These are phyloP conservation scores for Trichosporon asahii DNA, from an alignment of 1,284 basidiomycete species.

Conservation along the genomic window DNA sequence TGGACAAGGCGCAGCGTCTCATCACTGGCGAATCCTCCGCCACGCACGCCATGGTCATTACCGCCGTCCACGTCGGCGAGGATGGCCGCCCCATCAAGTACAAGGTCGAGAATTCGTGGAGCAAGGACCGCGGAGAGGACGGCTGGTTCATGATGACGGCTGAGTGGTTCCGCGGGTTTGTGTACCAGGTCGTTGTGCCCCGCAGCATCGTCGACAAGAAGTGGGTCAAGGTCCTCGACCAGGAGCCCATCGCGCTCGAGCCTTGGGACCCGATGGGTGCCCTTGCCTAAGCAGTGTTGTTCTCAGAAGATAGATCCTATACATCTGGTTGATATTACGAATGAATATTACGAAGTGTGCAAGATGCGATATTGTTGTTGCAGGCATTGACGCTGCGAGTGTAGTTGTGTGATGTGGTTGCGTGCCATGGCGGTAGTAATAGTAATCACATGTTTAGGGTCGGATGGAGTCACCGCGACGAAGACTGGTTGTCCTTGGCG, in stretches of 20 bases:
- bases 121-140: constrained; percentile 71
- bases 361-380: neutral
- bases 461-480: neutral
- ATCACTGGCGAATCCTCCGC: constrained; percentile 70
- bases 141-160: constrained; percentile 92
- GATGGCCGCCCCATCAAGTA: constrained; percentile 75
- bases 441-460: neutral
- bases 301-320: constrained; percentile 4
- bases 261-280: constrained; percentile 86
- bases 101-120: constrained; percentile 96
- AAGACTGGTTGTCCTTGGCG: neutral
- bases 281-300: constrained; percentile 11
- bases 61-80: constrained; percentile 80
- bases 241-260: constrained; percentile 64
- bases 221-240: constrained; percentile 75
- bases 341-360: neutral
- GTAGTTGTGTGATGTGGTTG: neutral
- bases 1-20: constrained; percentile 81
- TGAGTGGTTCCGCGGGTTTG: constrained; percentile 84
- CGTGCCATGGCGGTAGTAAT: no score
- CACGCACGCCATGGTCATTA: constrained; percentile 68
- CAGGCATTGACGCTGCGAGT: no score
- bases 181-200: constrained; percentile 71
- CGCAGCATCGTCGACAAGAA: constrained; percentile 72
- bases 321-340: neutral